Percentiles rank a stretch among this genome's conserved stretches.
phyloP scores from a whole-genome alignment of 495 filamentous ascomycete species.

The Lasiosphaeria ovina region DNA sequence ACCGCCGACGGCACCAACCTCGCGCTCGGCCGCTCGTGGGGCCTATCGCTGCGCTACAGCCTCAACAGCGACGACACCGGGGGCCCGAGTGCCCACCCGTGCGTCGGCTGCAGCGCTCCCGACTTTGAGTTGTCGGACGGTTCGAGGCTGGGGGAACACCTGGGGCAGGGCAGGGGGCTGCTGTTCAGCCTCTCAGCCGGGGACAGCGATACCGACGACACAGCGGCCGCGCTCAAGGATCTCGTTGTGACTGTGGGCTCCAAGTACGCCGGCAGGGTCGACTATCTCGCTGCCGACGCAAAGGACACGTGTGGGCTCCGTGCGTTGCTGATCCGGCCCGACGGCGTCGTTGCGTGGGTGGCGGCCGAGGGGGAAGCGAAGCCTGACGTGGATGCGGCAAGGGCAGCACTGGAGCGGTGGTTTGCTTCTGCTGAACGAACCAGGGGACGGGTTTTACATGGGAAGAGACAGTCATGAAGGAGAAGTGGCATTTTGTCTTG shows the following conservation, averaged over 20 bases:
- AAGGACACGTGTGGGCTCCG: conserved; percentile 26
- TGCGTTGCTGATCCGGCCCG: conserved; percentile 32
- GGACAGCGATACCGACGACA: conserved; percentile 3
- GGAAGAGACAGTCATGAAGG: too few relatives aligned
- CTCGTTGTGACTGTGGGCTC: background rate
- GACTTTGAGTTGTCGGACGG: conserved; percentile 31
- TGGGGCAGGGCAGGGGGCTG: conserved; percentile 22
- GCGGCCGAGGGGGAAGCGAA: background rate
- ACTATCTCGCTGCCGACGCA: conserved; percentile 23
- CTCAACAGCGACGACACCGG: conserved; percentile 16
- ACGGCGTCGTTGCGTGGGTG: conserved; percentile 36
- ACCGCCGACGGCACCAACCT: conserved; percentile 33
- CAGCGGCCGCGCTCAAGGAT: conserved; percentile 9
- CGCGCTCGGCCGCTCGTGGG: conserved; percentile 32
- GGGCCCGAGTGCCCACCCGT: conserved; percentile 14
- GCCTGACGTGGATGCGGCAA: background rate
- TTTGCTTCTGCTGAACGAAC: background rate
- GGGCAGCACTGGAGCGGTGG: background rate
- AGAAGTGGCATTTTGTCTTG: too few relatives aligned
- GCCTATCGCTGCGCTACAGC: conserved; percentile 29
- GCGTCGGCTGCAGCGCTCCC: conserved; percentile 31
- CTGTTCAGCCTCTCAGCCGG: conserved; percentile 24
- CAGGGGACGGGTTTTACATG: too few relatives aligned
- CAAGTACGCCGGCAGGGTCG: conserved; percentile 18
- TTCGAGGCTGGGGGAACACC: conserved; percentile 23